Percentiles rank a stretch among this genome's conserved stretches.
Evolutionary conservation across 2,329 filamentous ascomycete species (phyloP).

Genomic region (Trichophyton benhamiae): DNA sequence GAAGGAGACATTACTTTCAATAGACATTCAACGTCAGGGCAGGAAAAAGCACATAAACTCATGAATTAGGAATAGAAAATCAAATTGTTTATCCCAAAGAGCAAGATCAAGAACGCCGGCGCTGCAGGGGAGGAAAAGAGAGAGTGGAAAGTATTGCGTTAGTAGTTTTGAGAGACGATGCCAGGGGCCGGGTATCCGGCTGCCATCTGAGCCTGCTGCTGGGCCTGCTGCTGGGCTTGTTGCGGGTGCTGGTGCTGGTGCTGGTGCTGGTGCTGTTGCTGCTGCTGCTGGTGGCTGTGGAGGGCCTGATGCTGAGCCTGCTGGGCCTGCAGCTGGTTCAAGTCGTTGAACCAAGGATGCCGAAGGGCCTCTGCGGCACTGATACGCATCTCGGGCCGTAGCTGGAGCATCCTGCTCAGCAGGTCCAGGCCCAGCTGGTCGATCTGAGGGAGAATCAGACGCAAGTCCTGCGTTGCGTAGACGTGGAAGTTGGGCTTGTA

Average conservation of each 20-base stretch:
- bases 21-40: not conserved
- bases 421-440: conserved; percentile 79
- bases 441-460: conserved; percentile 77
- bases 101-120: not conserved
- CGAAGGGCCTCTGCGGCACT: conserved; percentile 74
- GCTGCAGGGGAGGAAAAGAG: not conserved
- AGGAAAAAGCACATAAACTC: not conserved
- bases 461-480: conserved; percentile 82
- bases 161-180: conserved; percentile 20
- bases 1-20: not conserved
- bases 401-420: conserved; percentile 78
- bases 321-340: conserved; percentile 42
- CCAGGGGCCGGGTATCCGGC: conserved; percentile 25
- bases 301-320: conserved; percentile 31
- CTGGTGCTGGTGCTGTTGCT: conserved; percentile 3
- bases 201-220: conserved; percentile 16
- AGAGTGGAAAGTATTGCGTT: not conserved
- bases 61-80: not conserved
- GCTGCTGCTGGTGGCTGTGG: conserved; percentile 18
- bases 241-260: conserved; percentile 15
- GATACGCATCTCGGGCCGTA: conserved; percentile 82
- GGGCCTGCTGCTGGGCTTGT: conserved; percentile 28
- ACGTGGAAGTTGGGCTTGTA: conserved; percentile 94
- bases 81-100: not conserved
- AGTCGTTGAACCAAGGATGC: conserved; percentile 80